phyloP scores from a whole-genome alignment of 2,329 filamentous ascomycete genomes.

The Endothia cerciana region DNA sequence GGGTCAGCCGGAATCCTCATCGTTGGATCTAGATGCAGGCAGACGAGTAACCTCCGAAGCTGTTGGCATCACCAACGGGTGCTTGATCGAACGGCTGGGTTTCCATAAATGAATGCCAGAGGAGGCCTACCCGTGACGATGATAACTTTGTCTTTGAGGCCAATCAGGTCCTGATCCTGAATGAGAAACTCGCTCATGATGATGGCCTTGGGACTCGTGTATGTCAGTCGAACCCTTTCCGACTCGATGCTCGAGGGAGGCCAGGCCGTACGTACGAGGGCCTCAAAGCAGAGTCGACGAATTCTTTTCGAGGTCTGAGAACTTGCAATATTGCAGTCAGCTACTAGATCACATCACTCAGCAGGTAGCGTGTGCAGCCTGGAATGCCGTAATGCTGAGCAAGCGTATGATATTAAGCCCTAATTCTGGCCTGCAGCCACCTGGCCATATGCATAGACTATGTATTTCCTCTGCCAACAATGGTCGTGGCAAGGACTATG shows the following conservation, averaged over 20 bases:
- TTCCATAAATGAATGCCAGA: background rate
- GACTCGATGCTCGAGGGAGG: background rate
- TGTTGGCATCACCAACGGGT: background rate
- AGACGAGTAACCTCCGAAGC: too few relatives aligned
- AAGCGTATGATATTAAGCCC: background rate
- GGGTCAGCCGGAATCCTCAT: background rate
- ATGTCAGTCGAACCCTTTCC: background rate
- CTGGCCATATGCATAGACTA: background rate
- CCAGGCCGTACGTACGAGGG: background rate
- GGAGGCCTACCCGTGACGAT: background rate
- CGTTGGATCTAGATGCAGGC: background rate
- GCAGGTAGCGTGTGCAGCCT: background rate
- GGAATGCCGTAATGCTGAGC: too few relatives aligned
- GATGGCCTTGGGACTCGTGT: background rate
- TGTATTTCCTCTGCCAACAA: background rate
- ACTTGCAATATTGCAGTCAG: background rate
- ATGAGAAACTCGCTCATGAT: constrained; percentile 3
- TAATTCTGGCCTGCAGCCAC: background rate
- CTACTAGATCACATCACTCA: background rate
- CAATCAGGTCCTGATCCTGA: background rate
- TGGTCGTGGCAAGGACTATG: too few relatives aligned
- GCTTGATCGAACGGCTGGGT: background rate
- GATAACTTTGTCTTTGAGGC: background rate
- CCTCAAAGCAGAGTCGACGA: background rate
- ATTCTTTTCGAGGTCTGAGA: too few relatives aligned